A percentile compares a stretch with the other conserved stretches of the same genome.
Evolutionary conservation across 768 basidiomycete species (phyloP).

Genomic region (Mycena floridula): DNA sequence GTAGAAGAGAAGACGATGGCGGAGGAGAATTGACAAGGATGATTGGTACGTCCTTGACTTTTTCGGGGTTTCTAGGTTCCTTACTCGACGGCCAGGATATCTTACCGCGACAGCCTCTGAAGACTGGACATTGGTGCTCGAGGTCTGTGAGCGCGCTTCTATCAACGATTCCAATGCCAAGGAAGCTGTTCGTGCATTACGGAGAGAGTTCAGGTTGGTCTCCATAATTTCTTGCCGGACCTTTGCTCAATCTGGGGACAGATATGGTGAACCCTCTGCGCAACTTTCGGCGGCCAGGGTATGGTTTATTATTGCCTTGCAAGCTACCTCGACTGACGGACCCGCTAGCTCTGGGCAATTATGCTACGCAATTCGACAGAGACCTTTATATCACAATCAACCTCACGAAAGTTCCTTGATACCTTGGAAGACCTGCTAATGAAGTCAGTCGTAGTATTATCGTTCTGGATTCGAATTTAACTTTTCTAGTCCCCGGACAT

Average conservation of each 20-base stretch:
- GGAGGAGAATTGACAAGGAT: slow-evolving; percentile 57
- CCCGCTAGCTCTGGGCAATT: slow-evolving; percentile 77
- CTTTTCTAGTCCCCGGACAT: slow-evolving; percentile 55
- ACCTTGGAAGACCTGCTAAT: slow-evolving; percentile 72
- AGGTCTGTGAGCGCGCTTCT: slow-evolving; percentile 82
- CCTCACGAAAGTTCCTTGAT: slow-evolving; percentile 73
- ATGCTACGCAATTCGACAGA: slow-evolving; percentile 80
- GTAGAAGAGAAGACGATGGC: slow-evolving; percentile 36
- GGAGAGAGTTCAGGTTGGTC: slow-evolving; percentile 78
- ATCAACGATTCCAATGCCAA: slow-evolving; percentile 67
- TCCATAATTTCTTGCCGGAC: not conserved
- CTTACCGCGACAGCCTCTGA: slow-evolving; percentile 75
- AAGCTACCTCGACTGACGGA: not conserved
- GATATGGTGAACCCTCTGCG: slow-evolving; percentile 69
- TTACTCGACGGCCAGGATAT: slow-evolving; percentile 39
- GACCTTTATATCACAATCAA: slow-evolving; percentile 62
- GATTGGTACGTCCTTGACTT: slow-evolving; percentile 47
- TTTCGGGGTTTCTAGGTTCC: not conserved
- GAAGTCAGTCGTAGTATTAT: too few species aligned
- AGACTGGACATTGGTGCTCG: slow-evolving; percentile 76
- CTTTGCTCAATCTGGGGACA: slow-evolving; percentile 15
- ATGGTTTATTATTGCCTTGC: slow-evolving; percentile 18
- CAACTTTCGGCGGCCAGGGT: slow-evolving; percentile 76
- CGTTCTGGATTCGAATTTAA: too few species aligned
- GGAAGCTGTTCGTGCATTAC: slow-evolving; percentile 76